Conservation (phyloP, 1,139 yeast species). For the Blastobotrys serpentis region DNA sequence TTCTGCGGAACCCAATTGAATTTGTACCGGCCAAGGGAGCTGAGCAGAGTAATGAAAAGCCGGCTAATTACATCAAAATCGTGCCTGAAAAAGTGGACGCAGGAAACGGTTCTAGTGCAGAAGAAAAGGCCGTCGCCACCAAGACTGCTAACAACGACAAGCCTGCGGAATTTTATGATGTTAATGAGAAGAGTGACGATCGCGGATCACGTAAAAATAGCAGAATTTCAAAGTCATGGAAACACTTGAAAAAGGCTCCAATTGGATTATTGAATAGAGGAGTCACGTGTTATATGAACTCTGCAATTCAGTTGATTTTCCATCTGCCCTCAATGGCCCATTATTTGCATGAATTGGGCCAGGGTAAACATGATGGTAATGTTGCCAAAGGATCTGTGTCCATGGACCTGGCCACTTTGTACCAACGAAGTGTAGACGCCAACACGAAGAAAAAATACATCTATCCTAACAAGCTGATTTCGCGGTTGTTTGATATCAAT, state of each 20-base stretch:
- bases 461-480: slow-evolving; percentile 70
- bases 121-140: background rate
- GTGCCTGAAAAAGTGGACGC: slow-evolving; percentile 15
- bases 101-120: background rate
- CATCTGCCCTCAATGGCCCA: slow-evolving; percentile 92
- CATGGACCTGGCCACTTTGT: slow-evolving; percentile 67
- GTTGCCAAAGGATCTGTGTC: slow-evolving; percentile 64
- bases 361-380: slow-evolving; percentile 38
- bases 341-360: slow-evolving; percentile 65
- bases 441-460: slow-evolving; percentile 33
- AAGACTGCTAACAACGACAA: no score
- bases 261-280: slow-evolving; percentile 86
- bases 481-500: slow-evolving; percentile 77
- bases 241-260: slow-evolving; percentile 58
- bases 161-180: slow-evolving; percentile 26
- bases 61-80: slow-evolving; percentile 27
- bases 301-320: slow-evolving; percentile 85
- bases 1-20: slow-evolving; percentile 56
- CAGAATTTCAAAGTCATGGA: slow-evolving; percentile 58
- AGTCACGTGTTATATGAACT: slow-evolving; percentile 94
- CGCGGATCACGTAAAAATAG: slow-evolving; percentile 40
- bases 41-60: slow-evolving; percentile 40
- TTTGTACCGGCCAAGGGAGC: slow-evolving; percentile 54
- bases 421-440: slow-evolving; percentile 61
- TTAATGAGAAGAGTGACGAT: slow-evolving; percentile 35